Base-by-base conservation (phyloP, 306 rosid species). In the Ziziphus jujuba region DNA sequence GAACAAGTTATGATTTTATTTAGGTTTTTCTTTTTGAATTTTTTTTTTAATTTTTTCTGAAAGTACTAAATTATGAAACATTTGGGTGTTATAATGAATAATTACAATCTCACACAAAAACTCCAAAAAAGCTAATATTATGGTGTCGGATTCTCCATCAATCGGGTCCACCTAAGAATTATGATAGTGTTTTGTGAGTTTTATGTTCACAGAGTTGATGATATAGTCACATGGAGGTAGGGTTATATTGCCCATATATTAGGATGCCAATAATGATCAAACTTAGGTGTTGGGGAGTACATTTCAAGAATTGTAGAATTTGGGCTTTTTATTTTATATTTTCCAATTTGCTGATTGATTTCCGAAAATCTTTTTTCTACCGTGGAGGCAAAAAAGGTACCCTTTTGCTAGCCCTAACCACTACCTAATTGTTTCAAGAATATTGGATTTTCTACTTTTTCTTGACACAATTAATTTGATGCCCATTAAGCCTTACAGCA, bases 1-100 rank as follows among this genome's bases (percentile, higher is more conserved):
- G 58, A 63, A 62, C 64, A 64, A 73, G 65, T 47, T 34, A 72
- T 70, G 35, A 68, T 61, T 50, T 16, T 6, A n/a, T 19, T 50
- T 49, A 9, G 52, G n/a, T 15, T 49, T 49, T 13, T 19, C 19
- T 65, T 20, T 48, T 19, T 28, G 33, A 4, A 4, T 40, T 40
- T 40, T 40, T 40, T 8, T 12, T 61, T 61, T 25, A 64, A 23
- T 45, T 14, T 71, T 67, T 62, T 79, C 65, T 72, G 53, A 79
- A 77, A 84, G 82, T 79, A 35, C 78, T 61, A 74, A 70, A 82
- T 76, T 59, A 82, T 82, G 77, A 58, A 76, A 67, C 79, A 76
- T 71, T 70, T 59, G 61, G 59, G 70, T 75, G 67, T 53, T 66
- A 51, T 72, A 61, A 67, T 80, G 47, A 59, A 47, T 47, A 9